These are phyloP conservation scores for Cnidoscolus chayamansa DNA, from an alignment of 441 rosid genomes.

Conservation along the genomic window DNA sequence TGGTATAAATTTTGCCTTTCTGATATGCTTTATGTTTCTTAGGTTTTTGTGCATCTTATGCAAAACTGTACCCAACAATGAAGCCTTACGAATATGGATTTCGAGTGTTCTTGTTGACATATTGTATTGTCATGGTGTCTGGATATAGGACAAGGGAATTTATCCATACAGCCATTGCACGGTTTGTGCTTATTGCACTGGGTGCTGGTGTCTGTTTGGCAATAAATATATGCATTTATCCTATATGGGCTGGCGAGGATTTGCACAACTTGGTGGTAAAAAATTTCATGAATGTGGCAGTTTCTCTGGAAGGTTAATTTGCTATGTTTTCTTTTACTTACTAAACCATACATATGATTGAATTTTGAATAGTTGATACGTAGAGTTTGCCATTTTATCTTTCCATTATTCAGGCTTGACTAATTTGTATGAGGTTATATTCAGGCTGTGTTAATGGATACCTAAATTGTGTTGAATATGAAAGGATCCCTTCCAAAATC, in stretches of 20 bases:
- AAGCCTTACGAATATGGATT: constrained; percentile 59
- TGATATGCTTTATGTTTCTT: constrained; percentile 16
- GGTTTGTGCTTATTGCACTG: constrained; percentile 47
- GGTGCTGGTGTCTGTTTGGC: constrained; percentile 47
- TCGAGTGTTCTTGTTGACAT: constrained; percentile 57
- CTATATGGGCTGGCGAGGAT: constrained; percentile 67
- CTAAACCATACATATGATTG: background rate
- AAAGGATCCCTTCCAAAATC: constrained; percentile 81
- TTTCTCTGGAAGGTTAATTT: constrained; percentile 54
- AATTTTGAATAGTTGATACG: constrained; percentile 8
- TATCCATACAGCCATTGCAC: constrained; percentile 32
- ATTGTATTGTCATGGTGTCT: constrained; percentile 53
- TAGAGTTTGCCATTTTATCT: background rate
- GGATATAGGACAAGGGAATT: constrained; percentile 50
- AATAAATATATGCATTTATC: constrained; percentile 47
- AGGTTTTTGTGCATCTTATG: constrained; percentile 50
- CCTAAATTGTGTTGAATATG: constrained; percentile 70
- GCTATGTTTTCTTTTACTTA: background rate
- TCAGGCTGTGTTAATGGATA: constrained; percentile 56
- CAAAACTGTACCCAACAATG: constrained; percentile 52
- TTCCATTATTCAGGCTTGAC: constrained; percentile 13
- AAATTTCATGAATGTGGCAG: constrained; percentile 50
- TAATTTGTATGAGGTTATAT: constrained; percentile 19
- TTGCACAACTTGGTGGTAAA: constrained; percentile 55
- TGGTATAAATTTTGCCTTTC: constrained; percentile 1